These are phyloP conservation scores for Hirsutella thompsonii DNA, from an alignment of 2,329 filamentous ascomycete genomes.

Conservation along the genomic window DNA sequence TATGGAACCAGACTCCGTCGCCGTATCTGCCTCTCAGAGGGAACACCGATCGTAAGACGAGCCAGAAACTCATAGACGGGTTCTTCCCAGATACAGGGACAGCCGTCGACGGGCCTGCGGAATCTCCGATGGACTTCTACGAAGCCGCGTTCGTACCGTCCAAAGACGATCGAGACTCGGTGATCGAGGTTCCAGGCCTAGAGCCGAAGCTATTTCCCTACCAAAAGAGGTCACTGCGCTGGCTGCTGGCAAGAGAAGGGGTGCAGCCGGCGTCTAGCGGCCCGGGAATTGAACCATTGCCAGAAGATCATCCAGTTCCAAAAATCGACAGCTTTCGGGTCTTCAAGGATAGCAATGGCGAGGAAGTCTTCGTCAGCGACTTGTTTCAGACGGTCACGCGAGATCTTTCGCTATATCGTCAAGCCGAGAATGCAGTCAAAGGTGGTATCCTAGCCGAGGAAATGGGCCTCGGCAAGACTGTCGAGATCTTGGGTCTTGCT, in stretches of 20 bases:
- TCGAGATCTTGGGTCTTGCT: slow-evolving; percentile 63
- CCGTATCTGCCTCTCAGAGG: slow-evolving; percentile 17
- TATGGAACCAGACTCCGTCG: slow-evolving; percentile 28
- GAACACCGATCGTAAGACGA: slow-evolving; percentile 15
- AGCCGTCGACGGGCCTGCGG: slow-evolving; percentile 9
- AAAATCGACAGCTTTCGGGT: slow-evolving; percentile 17
- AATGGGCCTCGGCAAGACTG: slow-evolving; percentile 73
- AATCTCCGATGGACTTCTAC: slow-evolving; percentile 50
- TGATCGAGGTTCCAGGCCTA: slow-evolving; percentile 29
- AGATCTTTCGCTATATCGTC: slow-evolving; percentile 30
- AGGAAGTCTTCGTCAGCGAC: slow-evolving; percentile 43
- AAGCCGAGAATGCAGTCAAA: slow-evolving; percentile 26
- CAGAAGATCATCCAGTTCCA: background rate
- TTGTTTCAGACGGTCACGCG: slow-evolving; percentile 46
- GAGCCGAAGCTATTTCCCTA: slow-evolving; percentile 53
- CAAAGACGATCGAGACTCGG: slow-evolving; percentile 23
- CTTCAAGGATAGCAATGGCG: slow-evolving; percentile 19
- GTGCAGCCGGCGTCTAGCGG: slow-evolving; percentile 28
- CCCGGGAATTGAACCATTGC: slow-evolving; percentile 8
- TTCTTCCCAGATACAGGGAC: slow-evolving; percentile 15
- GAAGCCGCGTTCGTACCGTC: slow-evolving; percentile 51
- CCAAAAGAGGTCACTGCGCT: slow-evolving; percentile 56
- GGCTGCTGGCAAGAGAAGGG: slow-evolving; percentile 57
- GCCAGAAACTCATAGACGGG: slow-evolving; percentile 21
- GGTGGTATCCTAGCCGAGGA: slow-evolving; percentile 66